Evolutionary conservation across 352 stramenopile genomes (phyloP), one percentile per base, ranked within the genome.

Genomic region (Globisporangium okanoganense): DNA sequence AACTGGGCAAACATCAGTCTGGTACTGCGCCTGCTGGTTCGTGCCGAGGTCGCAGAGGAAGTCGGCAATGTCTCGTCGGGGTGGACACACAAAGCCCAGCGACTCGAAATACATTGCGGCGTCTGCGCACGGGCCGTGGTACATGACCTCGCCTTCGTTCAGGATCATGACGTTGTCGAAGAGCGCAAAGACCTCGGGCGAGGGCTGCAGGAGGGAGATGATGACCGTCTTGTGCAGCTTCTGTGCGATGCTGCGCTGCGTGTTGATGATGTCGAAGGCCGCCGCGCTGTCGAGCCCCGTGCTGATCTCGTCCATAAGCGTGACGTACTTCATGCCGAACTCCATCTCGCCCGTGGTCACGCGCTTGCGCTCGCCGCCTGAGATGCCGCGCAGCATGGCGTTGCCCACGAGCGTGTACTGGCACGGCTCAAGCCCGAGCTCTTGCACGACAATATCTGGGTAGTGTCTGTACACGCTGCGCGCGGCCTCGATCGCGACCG

Each of bases 161-260:
- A 98, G 64, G n/a, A 98, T 43, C 35, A 98, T 81, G 16, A 98
- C 67, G 58, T 98, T 85, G 69, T 98, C 95, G 66, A 98, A 98
- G 16, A 98, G 72, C 22, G 76, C 82, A 31, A 96, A 92, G 9
- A 96, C 90, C 73, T 98, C 94, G 10, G 95, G 95, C 16, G 94
- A 83, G 29, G 95, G 94, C 72, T 98, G 78, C 25, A 97, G 69
- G 9, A 98, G 70, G 8, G 86, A 89, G 16, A 97, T 79, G 35
- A 94, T 72, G 18, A 76, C 61, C 1, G 79, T 88, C 52, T 77
- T 73, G 56, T 74, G 58, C n/a, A 90, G 65, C 14, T 57, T 55
- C 61, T 85, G 61, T 6, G 77, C 72, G 27, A 84, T 62, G 40
- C 64, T 77, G 16, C 71, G 66, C 53, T 79, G 65, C 7, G 70